phyloP scores from a whole-genome alignment of 805 yeast species.

The Cyberlindnera meyerae region DNA sequence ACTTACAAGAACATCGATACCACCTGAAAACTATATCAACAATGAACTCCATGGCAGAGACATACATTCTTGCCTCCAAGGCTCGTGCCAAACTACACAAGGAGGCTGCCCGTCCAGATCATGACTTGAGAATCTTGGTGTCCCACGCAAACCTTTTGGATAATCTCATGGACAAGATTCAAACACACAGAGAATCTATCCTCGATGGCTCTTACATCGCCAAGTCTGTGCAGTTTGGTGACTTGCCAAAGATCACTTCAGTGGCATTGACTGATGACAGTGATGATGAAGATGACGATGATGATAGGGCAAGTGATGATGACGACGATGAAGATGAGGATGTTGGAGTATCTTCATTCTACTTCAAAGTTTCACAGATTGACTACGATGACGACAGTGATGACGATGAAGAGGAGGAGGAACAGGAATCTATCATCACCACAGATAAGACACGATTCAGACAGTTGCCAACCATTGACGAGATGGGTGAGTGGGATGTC shows the following conservation, averaged over 20 bases:
- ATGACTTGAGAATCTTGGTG: constrained; percentile 21
- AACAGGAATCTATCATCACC: constrained; percentile 1
- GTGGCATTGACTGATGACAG: constrained; percentile 6
- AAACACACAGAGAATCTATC: constrained; percentile 15
- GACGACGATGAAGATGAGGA: constrained; percentile 10
- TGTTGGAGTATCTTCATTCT: too few species aligned
- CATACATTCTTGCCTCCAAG: constrained; percentile 22
- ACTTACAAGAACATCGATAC: too few species aligned
- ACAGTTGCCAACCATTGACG: constrained; percentile 24
- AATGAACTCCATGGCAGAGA: constrained; percentile 20
- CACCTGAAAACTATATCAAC: not conserved
- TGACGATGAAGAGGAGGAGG: constrained; percentile 7
- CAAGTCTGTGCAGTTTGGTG: constrained; percentile 6
- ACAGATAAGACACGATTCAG: constrained; percentile 9
- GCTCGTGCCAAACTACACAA: constrained; percentile 23
- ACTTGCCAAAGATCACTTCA: constrained; percentile 8
- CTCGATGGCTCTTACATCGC: constrained; percentile 8
- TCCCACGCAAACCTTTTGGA: constrained; percentile 27
- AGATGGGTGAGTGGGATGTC: constrained; percentile 18
- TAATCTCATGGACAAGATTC: constrained; percentile 22
- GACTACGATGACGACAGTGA: constrained; percentile 12
- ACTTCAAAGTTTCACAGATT: constrained; percentile 10
- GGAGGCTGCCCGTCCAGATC: constrained; percentile 25
- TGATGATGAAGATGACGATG: constrained; percentile 20
- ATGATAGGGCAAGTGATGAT: constrained; percentile 14